phyloP scores from a whole-genome alignment of 768 basidiomycete species.

The Naganishia randhawae region DNA sequence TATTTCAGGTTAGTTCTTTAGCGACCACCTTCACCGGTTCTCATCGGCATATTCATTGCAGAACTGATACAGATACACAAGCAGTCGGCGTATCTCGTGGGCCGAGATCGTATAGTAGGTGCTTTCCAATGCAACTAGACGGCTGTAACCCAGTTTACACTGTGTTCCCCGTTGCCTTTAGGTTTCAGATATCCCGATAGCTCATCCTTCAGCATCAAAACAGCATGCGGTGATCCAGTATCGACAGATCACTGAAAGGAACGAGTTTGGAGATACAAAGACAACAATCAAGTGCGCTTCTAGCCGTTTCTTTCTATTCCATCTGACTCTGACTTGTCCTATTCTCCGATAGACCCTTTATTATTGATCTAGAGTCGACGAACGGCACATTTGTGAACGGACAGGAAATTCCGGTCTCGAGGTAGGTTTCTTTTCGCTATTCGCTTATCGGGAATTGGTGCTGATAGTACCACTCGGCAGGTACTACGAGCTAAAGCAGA shows the following conservation, averaged over 20 bases:
- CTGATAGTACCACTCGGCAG: slow-evolving; percentile 5
- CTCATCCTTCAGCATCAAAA: slow-evolving; percentile 96
- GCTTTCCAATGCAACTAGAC: neutral
- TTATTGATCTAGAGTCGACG: slow-evolving; percentile 98
- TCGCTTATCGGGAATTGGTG: neutral
- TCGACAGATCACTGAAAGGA: slow-evolving; percentile 80
- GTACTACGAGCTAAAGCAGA: slow-evolving; percentile 44
- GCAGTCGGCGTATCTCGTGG: slow-evolving; percentile 91
- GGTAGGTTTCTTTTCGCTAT: slow-evolving; percentile 56
- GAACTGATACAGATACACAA: slow-evolving; percentile 87
- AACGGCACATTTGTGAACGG: slow-evolving; percentile 92
- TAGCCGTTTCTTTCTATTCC: neutral
- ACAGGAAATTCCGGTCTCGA: slow-evolving; percentile 71
- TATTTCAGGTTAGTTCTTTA: too few relatives aligned
- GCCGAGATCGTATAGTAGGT: slow-evolving; percentile 78
- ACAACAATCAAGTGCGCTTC: slow-evolving; percentile 72
- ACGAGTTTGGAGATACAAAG: slow-evolving; percentile 78
- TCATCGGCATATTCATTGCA: slow-evolving; percentile 46
- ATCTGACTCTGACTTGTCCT: neutral
- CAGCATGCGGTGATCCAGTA: slow-evolving; percentile 97
- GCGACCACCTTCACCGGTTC: neutral
- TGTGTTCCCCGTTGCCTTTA: slow-evolving; percentile 26
- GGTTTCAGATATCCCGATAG: slow-evolving; percentile 68
- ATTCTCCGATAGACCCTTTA: slow-evolving; percentile 66
- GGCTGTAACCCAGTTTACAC: neutral